Evolutionary conservation across 1,284 basidiomycete genomes (phyloP).

Genomic region (Amylostereum chailletii): DNA sequence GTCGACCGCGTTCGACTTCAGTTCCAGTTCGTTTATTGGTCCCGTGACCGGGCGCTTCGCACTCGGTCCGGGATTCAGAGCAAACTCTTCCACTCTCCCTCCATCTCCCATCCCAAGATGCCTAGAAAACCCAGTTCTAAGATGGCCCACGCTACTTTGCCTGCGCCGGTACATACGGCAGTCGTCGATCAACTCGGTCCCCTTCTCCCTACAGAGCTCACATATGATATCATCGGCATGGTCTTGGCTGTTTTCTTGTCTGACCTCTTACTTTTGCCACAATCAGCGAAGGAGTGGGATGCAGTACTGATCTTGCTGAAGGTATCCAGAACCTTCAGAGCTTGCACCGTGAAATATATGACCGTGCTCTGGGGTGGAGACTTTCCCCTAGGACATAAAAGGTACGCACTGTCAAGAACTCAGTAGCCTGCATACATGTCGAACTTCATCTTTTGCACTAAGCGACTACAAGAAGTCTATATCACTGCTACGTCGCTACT

Average conservation of each 20-base stretch:
- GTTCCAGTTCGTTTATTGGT: too few species aligned
- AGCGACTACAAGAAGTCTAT: neutral
- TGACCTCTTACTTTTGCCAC: slow-evolving; percentile 5
- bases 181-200: too few species aligned
- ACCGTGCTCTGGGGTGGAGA: neutral
- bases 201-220: slow-evolving; percentile 6
- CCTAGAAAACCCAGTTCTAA: too few species aligned
- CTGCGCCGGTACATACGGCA: too few species aligned
- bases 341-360: slow-evolving; percentile 4
- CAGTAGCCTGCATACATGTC: too few species aligned
- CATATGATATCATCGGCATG: slow-evolving; percentile 3
- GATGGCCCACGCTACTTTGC: too few species aligned
- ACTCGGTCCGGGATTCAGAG: too few species aligned
- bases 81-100: too few species aligned
- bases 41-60: too few species aligned
- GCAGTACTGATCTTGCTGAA: slow-evolving; percentile 4
- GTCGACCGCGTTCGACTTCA: too few species aligned
- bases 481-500: neutral
- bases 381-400: neutral
- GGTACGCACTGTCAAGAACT: neutral
- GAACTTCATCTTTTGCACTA: neutral
- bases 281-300: slow-evolving; percentile 1
- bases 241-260: slow-evolving; percentile 4
- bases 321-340: neutral
- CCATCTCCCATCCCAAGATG: too few species aligned